Percentiles rank a stretch among this genome's conserved stretches.
Conservation (phyloP, 83 land plant genomes). For the Picea abies region DNA sequence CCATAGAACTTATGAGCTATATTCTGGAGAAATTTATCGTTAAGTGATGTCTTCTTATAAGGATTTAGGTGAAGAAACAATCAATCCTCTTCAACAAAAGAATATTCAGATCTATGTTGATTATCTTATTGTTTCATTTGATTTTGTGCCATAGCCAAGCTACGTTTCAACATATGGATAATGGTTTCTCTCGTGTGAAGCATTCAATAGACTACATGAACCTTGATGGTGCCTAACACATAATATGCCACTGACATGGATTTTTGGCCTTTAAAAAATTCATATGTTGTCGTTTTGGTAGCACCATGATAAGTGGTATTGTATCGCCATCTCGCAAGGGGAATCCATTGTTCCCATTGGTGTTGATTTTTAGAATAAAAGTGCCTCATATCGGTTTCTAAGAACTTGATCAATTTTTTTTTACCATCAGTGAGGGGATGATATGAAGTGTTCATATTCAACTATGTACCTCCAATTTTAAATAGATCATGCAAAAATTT, state of each 20-base stretch:
- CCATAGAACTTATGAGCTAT: too few relatives aligned
- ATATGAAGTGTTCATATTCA: not conserved
- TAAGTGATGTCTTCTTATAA: too few relatives aligned
- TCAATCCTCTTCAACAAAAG: too few relatives aligned
- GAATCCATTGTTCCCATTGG: not conserved
- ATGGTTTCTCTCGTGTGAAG: too few relatives aligned
- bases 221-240: not conserved
- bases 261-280: not conserved
- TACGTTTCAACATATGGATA: too few relatives aligned
- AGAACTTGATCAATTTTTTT: not conserved
- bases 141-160: not conserved
- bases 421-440: not conserved
- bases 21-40: too few relatives aligned
- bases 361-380: too few relatives aligned
- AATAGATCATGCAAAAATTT: too few relatives aligned
- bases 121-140: not conserved
- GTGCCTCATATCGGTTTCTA: not conserved
- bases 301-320: not conserved
- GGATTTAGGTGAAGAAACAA: too few relatives aligned
- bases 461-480: too few relatives aligned
- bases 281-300: not conserved
- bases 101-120: not conserved
- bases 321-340: not conserved
- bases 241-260: not conserved
- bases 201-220: not conserved